These are phyloP conservation scores for Clarireedia paspali DNA, from an alignment of 2,329 filamentous ascomycete genomes.

Conservation along the genomic window DNA sequence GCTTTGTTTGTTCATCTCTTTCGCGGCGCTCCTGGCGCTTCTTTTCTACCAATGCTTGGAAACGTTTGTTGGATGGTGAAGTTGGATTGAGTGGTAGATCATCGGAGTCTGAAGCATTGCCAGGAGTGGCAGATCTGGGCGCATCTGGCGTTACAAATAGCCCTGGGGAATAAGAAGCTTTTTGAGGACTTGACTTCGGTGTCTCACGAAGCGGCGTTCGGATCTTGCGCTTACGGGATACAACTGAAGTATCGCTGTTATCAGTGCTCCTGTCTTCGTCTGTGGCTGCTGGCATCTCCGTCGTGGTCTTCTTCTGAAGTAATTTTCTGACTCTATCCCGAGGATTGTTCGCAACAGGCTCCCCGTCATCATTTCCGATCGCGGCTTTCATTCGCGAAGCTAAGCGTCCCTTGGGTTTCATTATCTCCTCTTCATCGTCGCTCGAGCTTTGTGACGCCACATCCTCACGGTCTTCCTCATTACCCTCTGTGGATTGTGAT, in stretches of 20 bases:
- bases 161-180: constrained; percentile 24
- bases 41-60: constrained; percentile 64
- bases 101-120: constrained; percentile 25
- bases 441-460: constrained; percentile 4
- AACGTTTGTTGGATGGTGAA: constrained; percentile 47
- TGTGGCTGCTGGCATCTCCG: constrained; percentile 23
- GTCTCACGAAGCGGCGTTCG: constrained; percentile 17
- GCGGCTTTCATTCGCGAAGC: constrained; percentile 53
- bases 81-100: constrained; percentile 38
- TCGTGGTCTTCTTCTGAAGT: constrained; percentile 30
- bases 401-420: constrained; percentile 53
- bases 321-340: constrained; percentile 38
- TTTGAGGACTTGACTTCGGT: constrained; percentile 16
- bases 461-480: neutral
- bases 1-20: constrained; percentile 52
- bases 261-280: constrained; percentile 30
- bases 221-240: constrained; percentile 24
- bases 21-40: constrained; percentile 66
- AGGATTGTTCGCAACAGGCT: constrained; percentile 21
- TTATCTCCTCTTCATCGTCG: constrained; percentile 41
- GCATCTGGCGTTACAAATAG: constrained; percentile 36
- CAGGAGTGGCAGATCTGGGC: constrained; percentile 25
- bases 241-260: constrained; percentile 18
- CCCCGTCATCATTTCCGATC: constrained; percentile 14
- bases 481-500: neutral